phyloP scores from a whole-genome alignment of 208 protist species.

The Leishmania tropica region DNA sequence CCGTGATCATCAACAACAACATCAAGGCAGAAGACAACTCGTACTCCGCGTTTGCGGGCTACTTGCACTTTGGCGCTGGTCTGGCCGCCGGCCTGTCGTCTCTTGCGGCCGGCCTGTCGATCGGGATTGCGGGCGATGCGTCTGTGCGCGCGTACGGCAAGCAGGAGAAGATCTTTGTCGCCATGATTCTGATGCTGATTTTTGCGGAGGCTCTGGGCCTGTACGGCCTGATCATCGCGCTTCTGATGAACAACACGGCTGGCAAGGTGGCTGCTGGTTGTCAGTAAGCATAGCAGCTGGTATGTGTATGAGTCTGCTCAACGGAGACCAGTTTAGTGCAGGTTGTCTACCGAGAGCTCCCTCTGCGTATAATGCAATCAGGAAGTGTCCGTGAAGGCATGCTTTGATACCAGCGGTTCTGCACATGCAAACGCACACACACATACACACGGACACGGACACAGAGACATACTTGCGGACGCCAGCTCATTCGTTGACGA shows the following conservation, averaged over 20 bases:
- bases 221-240: slow-evolving; percentile 99
- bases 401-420: background rate
- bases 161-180: slow-evolving; percentile 98
- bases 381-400: background rate
- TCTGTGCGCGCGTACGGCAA: slow-evolving; percentile 88
- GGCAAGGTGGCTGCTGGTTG: slow-evolving; percentile 50
- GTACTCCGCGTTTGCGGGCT: slow-evolving; percentile 79
- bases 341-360: background rate
- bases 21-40: slow-evolving; percentile 72
- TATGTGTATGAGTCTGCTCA: background rate
- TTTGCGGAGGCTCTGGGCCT: slow-evolving; percentile 98
- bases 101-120: slow-evolving; percentile 98
- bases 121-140: slow-evolving; percentile 99
- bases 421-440: background rate
- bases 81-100: slow-evolving; percentile 95
- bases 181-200: slow-evolving; percentile 99
- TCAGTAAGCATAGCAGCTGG: background rate
- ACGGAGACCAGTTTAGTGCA: background rate
- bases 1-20: slow-evolving; percentile 97
- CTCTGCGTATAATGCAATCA: background rate
- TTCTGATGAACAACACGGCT: slow-evolving; percentile 94
- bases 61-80: slow-evolving; percentile 90
- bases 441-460: background rate
- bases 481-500: background rate
- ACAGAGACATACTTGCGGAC: background rate